phyloP scores from a whole-genome alignment of 371 early-diverging fungal genomes.

The Lichtheimia ornata region DNA sequence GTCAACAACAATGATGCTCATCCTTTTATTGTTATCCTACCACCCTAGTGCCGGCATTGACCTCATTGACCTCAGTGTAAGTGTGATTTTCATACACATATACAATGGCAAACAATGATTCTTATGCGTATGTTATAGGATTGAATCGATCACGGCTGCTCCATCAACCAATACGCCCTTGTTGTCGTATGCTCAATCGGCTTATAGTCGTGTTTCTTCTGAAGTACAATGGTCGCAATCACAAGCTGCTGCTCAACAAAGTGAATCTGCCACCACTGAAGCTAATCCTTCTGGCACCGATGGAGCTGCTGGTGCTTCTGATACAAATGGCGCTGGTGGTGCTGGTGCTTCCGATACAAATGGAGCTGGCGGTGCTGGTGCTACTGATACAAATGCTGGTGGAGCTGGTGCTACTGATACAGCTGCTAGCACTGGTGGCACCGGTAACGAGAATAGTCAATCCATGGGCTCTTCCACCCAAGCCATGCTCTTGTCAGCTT shows the following conservation, averaged over 20 bases:
- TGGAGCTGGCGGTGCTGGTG: not conserved
- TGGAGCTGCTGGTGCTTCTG: constrained; percentile 6
- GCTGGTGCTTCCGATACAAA: not conserved
- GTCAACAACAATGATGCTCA: not conserved
- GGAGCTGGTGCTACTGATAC: not conserved
- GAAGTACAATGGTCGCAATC: constrained; percentile 1
- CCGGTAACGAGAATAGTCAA: too few relatives aligned
- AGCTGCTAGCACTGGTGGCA: not conserved
- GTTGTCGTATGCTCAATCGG: constrained; percentile 14
- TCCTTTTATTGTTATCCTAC: not conserved
- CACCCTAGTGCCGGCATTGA: constrained; percentile 20
- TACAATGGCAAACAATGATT: not conserved
- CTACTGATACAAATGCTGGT: not conserved
- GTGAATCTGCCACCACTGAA: not conserved
- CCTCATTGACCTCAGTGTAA: constrained; percentile 15
- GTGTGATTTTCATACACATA: not conserved
- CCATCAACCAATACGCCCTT: not conserved
- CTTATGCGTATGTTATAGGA: not conserved
- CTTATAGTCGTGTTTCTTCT: constrained; percentile 28
- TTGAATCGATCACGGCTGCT: not conserved
- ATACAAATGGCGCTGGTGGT: constrained; percentile 5
- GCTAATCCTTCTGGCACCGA: not conserved
- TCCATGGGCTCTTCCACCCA: not conserved
- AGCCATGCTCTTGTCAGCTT: constrained; percentile 6
- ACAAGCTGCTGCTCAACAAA: not conserved